A percentile compares a stretch with the other conserved stretches of the same genome.
Evolutionary conservation across 2,329 filamentous ascomycete genomes (phyloP).

Genomic region (Rhynchosporium secalis): DNA sequence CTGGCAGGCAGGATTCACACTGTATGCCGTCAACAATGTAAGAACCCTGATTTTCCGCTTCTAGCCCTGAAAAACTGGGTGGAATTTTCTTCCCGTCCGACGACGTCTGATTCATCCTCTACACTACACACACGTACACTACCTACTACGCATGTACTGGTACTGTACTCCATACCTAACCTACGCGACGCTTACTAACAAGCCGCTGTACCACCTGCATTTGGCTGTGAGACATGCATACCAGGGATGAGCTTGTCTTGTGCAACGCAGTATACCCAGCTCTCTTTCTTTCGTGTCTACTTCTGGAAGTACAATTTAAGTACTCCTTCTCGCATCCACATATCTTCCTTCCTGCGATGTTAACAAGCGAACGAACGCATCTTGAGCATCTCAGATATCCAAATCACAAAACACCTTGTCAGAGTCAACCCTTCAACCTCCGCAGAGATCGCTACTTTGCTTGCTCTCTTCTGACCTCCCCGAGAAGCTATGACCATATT

Average conservation of each 20-base stretch:
- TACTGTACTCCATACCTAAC: too few species aligned
- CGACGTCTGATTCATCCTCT: constrained; percentile 4
- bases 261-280: background rate
- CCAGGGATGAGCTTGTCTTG: background rate
- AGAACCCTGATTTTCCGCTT: constrained; percentile 9
- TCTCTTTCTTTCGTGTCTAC: background rate
- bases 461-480: background rate
- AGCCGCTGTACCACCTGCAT: constrained; percentile 9
- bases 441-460: background rate
- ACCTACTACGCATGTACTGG: too few species aligned
- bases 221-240: background rate
- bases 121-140: too few species aligned
- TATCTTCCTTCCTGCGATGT: too few species aligned
- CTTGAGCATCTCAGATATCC: background rate
- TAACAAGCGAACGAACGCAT: too few species aligned
- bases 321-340: too few species aligned
- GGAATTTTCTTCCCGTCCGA: background rate
- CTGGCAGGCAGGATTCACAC: background rate
- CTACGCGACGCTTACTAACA: background rate
- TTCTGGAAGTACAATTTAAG: too few species aligned
- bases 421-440: background rate
- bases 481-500: constrained; percentile 11
- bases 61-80: background rate
- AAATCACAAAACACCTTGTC: background rate
- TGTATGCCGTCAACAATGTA: constrained; percentile 4